Evolutionary conservation across 1,139 yeast genomes (phyloP), one percentile per base, ranked within the genome.

Genomic region (Hemisphaericaspora xylofermentans): DNA sequence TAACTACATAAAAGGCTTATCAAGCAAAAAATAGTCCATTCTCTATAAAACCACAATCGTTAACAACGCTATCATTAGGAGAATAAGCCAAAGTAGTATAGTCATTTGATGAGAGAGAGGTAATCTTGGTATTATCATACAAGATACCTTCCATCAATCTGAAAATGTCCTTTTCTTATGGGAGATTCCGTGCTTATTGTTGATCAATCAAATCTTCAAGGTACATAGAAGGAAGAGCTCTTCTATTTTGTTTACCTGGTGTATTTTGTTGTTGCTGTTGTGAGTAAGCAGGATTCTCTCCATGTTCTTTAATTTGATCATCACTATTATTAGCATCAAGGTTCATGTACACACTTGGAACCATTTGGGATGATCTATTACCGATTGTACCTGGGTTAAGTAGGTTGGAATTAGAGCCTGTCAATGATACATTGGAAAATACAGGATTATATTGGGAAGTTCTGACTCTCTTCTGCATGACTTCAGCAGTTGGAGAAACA

Each of bases 401-500:
- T 52, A 61, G 51, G 41, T 63, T 68, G 19, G 63, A 43, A 12
- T 57, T 54, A 9, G 67, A 59, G 3, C 58, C 64, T 15, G 56
- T 63, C 27, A 58, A 37, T 10, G 66, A 57, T 35, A 63, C 49
- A 43, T 57, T 60, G 12, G 64, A 42, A 17, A 47, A 39, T 10
- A 64, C 41, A 13, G 60, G 60, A 26, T 52, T 58, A 36, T 43
- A 45, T 29, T 51, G 60, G 6, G 55, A 42, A 1, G 72, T 59
- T 40, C 58, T 61, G 34, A 47, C 56, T 33, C 71, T 54, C 50
- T 65, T 67, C 46, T 70, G 71, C 80, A 82, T 77, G 30, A 83
- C 84, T 55, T 84, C 89, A 15, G 84, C 85, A 2, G 94, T 86
- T 28, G 95, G 95, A 5, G 93, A 84, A 43, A 86, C 78, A 58